Percentiles rank a stretch among this genome's conserved stretches.
Evolutionary conservation across 2,329 filamentous ascomycete species (phyloP).

Genomic region (Beauveria scarabaeidicola): DNA sequence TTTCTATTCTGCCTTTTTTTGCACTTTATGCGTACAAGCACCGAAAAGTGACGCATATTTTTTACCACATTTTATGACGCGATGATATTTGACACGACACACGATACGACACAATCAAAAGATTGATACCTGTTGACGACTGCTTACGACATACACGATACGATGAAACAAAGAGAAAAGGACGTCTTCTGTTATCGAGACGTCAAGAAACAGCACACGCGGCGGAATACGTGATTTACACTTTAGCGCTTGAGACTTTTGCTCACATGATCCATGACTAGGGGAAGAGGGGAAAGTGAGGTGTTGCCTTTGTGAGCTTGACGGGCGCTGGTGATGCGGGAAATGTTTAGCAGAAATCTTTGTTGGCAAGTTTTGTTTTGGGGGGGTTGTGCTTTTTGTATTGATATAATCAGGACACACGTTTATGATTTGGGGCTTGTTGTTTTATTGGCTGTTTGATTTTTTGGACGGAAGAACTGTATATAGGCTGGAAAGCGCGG

Average conservation of each 20-base stretch:
- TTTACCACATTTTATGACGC: not conserved
- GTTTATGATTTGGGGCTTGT: not conserved
- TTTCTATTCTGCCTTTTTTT: not conserved
- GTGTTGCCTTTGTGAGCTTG: not conserved
- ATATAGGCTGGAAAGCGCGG: not conserved
- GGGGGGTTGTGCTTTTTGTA: too few relatives aligned
- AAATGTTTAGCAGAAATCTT: not conserved
- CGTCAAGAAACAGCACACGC: not conserved
- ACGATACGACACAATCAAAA: not conserved
- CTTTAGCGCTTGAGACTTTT: not conserved
- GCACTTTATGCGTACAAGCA: not conserved
- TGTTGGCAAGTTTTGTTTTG: not conserved
- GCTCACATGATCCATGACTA: not conserved
- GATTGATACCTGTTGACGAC: not conserved
- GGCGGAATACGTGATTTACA: not conserved
- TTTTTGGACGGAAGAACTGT: not conserved
- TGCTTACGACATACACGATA: constrained; percentile 4
- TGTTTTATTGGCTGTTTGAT: not conserved
- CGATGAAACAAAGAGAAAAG: not conserved
- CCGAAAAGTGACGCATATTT: not conserved
- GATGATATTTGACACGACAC: not conserved
- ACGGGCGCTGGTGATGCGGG: not conserved
- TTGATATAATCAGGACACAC: not conserved
- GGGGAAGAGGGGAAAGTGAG: not conserved
- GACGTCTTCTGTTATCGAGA: not conserved